A percentile compares a stretch with the other conserved stretches of the same genome.
Conservation (phyloP, 2,329 filamentous ascomycete species). For the Orbilia ellipsospora region DNA sequence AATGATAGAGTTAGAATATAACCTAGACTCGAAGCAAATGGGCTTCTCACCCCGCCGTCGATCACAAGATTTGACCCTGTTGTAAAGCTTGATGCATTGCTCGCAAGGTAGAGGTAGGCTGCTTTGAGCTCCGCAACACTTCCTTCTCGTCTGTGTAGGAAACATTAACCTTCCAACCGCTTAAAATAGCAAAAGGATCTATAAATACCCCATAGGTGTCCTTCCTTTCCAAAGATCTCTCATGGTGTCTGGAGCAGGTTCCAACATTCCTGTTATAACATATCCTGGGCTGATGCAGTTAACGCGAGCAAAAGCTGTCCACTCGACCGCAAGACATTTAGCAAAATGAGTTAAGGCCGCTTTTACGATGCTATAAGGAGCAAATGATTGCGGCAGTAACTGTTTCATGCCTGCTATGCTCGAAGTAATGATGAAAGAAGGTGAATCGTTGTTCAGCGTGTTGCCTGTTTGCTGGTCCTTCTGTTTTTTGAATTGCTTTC, state of each 20-base stretch:
- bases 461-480: slow-evolving; percentile 60
- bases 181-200: not conserved
- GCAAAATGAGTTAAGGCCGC: slow-evolving; percentile 70
- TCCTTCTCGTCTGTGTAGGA: slow-evolving; percentile 66
- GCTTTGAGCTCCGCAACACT: slow-evolving; percentile 75
- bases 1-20: no score
- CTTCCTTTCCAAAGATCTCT: slow-evolving; percentile 80
- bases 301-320: slow-evolving; percentile 77
- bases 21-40: no score
- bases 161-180: not conserved
- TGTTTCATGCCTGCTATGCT: slow-evolving; percentile 81
- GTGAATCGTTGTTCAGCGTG: slow-evolving; percentile 71
- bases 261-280: slow-evolving; percentile 77
- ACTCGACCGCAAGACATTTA: slow-evolving; percentile 76
- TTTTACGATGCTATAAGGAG: slow-evolving; percentile 78
- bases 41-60: slow-evolving; percentile 38
- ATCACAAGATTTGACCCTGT: slow-evolving; percentile 67
- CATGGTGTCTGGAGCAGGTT: slow-evolving; percentile 72
- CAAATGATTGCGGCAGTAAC: slow-evolving; percentile 79
- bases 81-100: slow-evolving; percentile 67
- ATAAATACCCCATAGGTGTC: slow-evolving; percentile 76
- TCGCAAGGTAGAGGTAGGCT: slow-evolving; percentile 67
- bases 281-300: slow-evolving; percentile 81
- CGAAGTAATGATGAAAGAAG: slow-evolving; percentile 79
- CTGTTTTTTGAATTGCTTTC: slow-evolving; percentile 75